phyloP scores from a whole-genome alignment of 2,329 filamentous ascomycete species.

The Sporothrix globosa region DNA sequence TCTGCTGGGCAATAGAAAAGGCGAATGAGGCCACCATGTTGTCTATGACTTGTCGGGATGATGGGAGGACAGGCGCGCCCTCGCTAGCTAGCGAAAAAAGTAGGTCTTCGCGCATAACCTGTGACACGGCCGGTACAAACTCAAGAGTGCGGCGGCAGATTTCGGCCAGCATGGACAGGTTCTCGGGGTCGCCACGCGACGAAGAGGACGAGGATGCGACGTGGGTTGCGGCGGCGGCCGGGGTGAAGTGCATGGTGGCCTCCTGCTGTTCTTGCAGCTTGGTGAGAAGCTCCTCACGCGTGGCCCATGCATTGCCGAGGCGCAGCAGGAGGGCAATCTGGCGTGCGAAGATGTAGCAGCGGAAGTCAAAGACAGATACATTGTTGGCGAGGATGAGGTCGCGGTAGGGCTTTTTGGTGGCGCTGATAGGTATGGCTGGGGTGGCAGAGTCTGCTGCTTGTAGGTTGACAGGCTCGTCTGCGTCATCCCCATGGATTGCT shows the following conservation, averaged over 20 bases:
- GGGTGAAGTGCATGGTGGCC: constrained; percentile 55
- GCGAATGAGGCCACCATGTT: constrained; percentile 78
- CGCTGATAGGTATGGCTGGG: constrained; percentile 60
- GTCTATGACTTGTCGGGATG: constrained; percentile 62
- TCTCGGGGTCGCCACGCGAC: constrained; percentile 66
- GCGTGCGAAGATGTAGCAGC: constrained; percentile 88
- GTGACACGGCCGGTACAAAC: constrained; percentile 80
- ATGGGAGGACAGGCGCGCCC: constrained; percentile 39
- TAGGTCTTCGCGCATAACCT: constrained; percentile 79
- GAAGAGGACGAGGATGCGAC: constrained; percentile 50
- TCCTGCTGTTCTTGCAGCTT: constrained; percentile 67
- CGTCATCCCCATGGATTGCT: constrained; percentile 50
- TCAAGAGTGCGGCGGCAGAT: constrained; percentile 80
- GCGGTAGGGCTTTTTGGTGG: constrained; percentile 78
- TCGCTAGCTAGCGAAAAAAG: constrained; percentile 57
- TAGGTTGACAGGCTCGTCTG: constrained; percentile 54
- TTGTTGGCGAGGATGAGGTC: constrained; percentile 92
- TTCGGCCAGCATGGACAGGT: constrained; percentile 79
- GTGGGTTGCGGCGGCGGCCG: neutral
- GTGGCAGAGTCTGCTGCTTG: constrained; percentile 46
- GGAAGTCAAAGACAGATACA: constrained; percentile 94
- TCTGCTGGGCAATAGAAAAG: constrained; percentile 74
- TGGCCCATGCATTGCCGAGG: constrained; percentile 73
- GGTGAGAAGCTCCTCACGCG: constrained; percentile 63
- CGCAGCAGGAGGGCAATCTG: constrained; percentile 82